A percentile compares a stretch with the other conserved stretches of the same genome.
These are phyloP conservation scores for Phyllosticta capitalensis DNA, from an alignment of 2,329 filamentous ascomycete genomes.

Conservation along the genomic window DNA sequence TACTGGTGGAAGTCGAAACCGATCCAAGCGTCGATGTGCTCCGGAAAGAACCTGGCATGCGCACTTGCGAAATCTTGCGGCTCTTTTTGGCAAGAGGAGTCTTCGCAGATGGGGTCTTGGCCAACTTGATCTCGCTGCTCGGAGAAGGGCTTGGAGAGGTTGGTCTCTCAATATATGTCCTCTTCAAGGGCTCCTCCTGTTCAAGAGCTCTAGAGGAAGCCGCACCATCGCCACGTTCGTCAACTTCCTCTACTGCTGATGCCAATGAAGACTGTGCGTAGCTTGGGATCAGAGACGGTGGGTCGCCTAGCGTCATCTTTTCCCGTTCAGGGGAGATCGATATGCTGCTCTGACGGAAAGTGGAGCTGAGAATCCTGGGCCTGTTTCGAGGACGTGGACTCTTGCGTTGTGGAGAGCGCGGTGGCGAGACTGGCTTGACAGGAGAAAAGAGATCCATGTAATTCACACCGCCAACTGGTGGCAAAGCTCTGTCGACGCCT, in stretches of 20 bases:
- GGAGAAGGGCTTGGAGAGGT: background rate
- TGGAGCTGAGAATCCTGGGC: slow-evolving; percentile 10
- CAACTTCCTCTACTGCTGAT: background rate
- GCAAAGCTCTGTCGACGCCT: background rate
- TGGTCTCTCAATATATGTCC: background rate
- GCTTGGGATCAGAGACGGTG: background rate
- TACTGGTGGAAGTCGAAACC: background rate
- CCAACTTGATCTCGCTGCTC: background rate
- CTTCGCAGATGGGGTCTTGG: slow-evolving; percentile 6
- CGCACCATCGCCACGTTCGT: background rate
- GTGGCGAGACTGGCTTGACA: slow-evolving; percentile 1
- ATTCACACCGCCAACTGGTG: background rate
- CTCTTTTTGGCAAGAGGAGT: slow-evolving; percentile 3
- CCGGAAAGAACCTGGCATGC: slow-evolving; percentile 1
- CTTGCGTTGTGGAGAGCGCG: slow-evolving; percentile 5
- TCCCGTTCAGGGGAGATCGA: background rate
- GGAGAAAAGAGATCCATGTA: slow-evolving; percentile 12
- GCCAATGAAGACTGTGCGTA: background rate
- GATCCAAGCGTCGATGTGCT: background rate
- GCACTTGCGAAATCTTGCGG: background rate
- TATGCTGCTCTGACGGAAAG: slow-evolving; percentile 5
- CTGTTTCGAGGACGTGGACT: slow-evolving; percentile 3
- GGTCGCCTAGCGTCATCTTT: background rate
- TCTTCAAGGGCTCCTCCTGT: background rate
- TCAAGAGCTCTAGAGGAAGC: background rate